phyloP scores from a whole-genome alignment of 371 early-diverging fungal species.

The Rhizopus sp. region DNA sequence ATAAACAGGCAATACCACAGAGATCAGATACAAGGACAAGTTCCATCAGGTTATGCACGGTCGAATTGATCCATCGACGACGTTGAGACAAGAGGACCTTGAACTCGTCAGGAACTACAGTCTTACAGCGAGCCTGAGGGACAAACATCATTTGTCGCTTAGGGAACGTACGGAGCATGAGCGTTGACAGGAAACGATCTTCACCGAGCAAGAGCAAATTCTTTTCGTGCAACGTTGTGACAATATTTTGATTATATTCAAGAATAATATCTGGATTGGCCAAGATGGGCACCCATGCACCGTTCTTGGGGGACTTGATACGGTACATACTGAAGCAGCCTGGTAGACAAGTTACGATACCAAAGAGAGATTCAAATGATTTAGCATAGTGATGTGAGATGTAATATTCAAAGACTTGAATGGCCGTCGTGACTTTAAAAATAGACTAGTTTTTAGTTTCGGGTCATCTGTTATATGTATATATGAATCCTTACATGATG shows the following conservation, averaged over 20 bases:
- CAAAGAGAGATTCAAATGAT: slow-evolving; percentile 95
- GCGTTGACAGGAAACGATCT: slow-evolving; percentile 93
- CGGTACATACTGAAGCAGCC: slow-evolving; percentile 96
- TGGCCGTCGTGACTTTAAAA: slow-evolving; percentile 31
- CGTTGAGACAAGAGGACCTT: slow-evolving; percentile 81
- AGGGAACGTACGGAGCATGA: slow-evolving; percentile 94
- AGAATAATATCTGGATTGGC: slow-evolving; percentile 89
- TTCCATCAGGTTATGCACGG: slow-evolving; percentile 91
- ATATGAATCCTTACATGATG: slow-evolving; percentile 56
- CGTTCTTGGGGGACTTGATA: slow-evolving; percentile 77
- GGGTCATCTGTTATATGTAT: slow-evolving; percentile 37
- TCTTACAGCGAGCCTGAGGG: slow-evolving; percentile 85
- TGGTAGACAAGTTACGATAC: slow-evolving; percentile 97
- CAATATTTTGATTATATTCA: slow-evolving; percentile 88
- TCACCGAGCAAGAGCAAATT: slow-evolving; percentile 95
- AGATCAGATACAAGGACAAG: slow-evolving; percentile 83
- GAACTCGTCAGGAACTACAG: slow-evolving; percentile 83
- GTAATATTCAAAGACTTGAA: slow-evolving; percentile 93
- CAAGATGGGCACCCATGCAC: slow-evolving; percentile 83
- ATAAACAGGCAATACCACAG: slow-evolving; percentile 86
- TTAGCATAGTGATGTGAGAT: slow-evolving; percentile 95
- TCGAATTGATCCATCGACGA: slow-evolving; percentile 93
- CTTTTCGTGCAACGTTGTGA: slow-evolving; percentile 95
- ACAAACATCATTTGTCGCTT: slow-evolving; percentile 92
- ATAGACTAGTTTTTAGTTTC: not conserved